These are phyloP conservation scores for Tulasnella sp. DNA, from an alignment of 768 basidiomycete species.

Conservation along the genomic window DNA sequence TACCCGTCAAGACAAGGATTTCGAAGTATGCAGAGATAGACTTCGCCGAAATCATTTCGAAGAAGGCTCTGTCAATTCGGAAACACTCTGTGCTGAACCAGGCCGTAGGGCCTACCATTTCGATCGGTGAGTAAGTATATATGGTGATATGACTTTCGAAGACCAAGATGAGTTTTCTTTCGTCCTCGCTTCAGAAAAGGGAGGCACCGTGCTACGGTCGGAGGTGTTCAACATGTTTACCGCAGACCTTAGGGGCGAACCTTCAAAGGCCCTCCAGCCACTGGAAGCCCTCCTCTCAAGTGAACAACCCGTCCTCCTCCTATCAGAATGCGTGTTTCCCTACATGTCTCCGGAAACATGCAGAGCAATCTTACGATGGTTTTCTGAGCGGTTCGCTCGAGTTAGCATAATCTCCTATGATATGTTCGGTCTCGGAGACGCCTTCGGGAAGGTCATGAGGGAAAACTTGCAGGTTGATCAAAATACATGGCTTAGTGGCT, in stretches of 20 bases:
- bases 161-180: neutral
- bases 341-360: slow-evolving; percentile 71
- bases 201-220: slow-evolving; percentile 58
- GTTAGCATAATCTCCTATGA: slow-evolving; percentile 74
- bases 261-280: slow-evolving; percentile 48
- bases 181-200: slow-evolving; percentile 46
- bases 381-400: slow-evolving; percentile 53
- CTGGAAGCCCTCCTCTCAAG: slow-evolving; percentile 38
- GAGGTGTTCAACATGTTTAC: slow-evolving; percentile 67
- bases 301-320: slow-evolving; percentile 67
- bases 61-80: slow-evolving; percentile 76
- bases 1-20: slow-evolving; percentile 49
- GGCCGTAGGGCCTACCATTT: slow-evolving; percentile 47
- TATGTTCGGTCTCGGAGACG: slow-evolving; percentile 84
- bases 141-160: neutral
- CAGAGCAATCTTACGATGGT: slow-evolving; percentile 65
- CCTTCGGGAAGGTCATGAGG: slow-evolving; percentile 91
- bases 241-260: slow-evolving; percentile 65
- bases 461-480: slow-evolving; percentile 69
- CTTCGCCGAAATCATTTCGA: slow-evolving; percentile 77
- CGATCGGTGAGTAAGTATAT: slow-evolving; percentile 31
- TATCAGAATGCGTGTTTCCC: slow-evolving; percentile 91
- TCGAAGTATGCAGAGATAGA: slow-evolving; percentile 81
- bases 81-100: slow-evolving; percentile 58
- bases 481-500: neutral